These are phyloP conservation scores for Alternaria conjuncta DNA, from an alignment of 2,329 filamentous ascomycete species.

Conservation along the genomic window DNA sequence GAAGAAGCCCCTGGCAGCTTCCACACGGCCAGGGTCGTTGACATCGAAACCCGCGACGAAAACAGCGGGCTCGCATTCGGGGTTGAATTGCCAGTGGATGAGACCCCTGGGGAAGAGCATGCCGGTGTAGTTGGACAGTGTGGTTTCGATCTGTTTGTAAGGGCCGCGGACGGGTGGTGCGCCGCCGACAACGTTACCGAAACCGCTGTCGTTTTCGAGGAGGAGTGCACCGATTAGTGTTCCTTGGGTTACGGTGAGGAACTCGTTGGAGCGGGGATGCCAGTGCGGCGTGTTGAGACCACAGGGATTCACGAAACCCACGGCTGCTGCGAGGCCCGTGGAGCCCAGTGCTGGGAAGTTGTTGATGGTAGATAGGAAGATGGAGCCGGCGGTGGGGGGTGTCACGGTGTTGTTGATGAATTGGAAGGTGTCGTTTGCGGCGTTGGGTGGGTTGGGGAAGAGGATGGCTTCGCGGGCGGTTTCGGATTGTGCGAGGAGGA, in stretches of 20 bases:
- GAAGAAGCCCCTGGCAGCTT: constrained; percentile 45
- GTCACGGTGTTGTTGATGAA: constrained; percentile 46
- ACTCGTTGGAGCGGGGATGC: constrained; percentile 51
- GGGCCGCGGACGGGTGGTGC: constrained; percentile 22
- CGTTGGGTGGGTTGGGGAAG: constrained; percentile 24
- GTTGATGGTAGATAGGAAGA: constrained; percentile 62
- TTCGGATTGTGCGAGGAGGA: constrained; percentile 24
- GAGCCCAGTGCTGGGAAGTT: constrained; percentile 64
- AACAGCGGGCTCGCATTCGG: constrained; percentile 48
- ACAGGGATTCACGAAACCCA: constrained; percentile 60
- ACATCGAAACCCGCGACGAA: constrained; percentile 48
- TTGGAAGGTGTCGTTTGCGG: constrained; percentile 27
- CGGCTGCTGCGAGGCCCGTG: constrained; percentile 58
- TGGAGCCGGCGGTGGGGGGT: constrained; percentile 52
- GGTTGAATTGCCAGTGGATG: constrained; percentile 54
- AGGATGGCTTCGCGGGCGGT: constrained; percentile 24
- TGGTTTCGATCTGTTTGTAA: constrained; percentile 41
- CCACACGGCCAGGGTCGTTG: constrained; percentile 45
- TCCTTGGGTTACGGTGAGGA: constrained; percentile 48
- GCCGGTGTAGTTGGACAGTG: constrained; percentile 46
- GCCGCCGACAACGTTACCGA: constrained; percentile 24
- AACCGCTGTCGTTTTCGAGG: constrained; percentile 44
- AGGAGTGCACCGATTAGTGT: constrained; percentile 46
- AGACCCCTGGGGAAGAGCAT: constrained; percentile 50
- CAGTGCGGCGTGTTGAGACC: constrained; percentile 57